A percentile compares a stretch with the other conserved stretches of the same genome.
These are phyloP conservation scores for Leonotis leonurus DNA, from an alignment of 257 asterid species.

Conservation along the genomic window DNA sequence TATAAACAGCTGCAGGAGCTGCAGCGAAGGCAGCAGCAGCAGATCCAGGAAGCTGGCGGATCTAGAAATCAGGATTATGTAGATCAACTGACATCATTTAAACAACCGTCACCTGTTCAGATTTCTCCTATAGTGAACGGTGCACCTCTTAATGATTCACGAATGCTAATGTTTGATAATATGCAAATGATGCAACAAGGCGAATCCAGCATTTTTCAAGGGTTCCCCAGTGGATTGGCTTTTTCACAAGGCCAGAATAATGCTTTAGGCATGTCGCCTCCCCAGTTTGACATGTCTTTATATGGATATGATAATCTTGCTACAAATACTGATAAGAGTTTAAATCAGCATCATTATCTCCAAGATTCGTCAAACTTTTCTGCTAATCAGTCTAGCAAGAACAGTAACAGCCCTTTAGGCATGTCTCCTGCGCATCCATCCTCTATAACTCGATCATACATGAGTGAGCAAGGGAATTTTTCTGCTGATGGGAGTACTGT, in stretches of 20 bases:
- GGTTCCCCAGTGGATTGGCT: conserved; percentile 33
- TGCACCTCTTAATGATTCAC: conserved; percentile 36
- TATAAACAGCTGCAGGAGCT: conserved; percentile 63
- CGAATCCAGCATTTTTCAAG: conserved; percentile 20
- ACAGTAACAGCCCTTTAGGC: too few species aligned
- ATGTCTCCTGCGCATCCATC: too few species aligned
- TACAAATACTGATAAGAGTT: conserved; percentile 26
- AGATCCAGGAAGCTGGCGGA: conserved; percentile 41
- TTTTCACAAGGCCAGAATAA: conserved; percentile 32
- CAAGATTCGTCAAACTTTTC: conserved; percentile 42
- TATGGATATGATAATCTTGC: conserved; percentile 33
- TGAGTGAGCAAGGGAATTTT: conserved; percentile 27
- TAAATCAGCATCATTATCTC: conserved; percentile 29
- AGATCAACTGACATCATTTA: conserved; percentile 27
- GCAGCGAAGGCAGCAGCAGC: conserved; percentile 60
- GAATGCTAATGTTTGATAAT: conserved; percentile 36
- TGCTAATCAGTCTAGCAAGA: conserved; percentile 20
- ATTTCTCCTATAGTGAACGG: conserved; percentile 26
- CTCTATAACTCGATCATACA: conserved; percentile 25
- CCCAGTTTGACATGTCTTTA: conserved; percentile 35
- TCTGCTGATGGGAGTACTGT: conserved; percentile 26
- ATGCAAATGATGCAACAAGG: conserved; percentile 38
- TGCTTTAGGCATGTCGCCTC: conserved; percentile 24
- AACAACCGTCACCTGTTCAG: conserved; percentile 34
- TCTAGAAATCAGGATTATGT: conserved; percentile 35